Percentiles rank a stretch among this genome's conserved stretches.
Conservation (phyloP, 2,329 filamentous ascomycete genomes). For the Cercospora zeina region DNA sequence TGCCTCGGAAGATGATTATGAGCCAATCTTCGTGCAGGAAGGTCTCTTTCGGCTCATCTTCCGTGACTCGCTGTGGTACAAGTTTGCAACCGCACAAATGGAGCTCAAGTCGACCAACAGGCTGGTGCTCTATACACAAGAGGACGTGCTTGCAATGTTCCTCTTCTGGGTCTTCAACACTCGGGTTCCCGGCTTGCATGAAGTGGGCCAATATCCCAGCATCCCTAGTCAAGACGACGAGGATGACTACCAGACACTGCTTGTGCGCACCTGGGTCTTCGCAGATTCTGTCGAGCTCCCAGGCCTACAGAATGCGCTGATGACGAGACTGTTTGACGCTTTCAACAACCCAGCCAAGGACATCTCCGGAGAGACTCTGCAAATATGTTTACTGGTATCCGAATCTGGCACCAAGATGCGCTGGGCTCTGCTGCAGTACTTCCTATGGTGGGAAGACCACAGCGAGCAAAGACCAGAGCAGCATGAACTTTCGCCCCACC, state of each 20-base stretch:
- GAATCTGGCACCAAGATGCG: constrained; percentile 11
- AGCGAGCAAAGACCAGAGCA: neutral
- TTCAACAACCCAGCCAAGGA: constrained; percentile 12
- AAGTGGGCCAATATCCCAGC: constrained; percentile 8
- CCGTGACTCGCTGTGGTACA: constrained; percentile 10
- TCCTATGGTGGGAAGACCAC: constrained; percentile 17
- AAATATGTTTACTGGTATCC: constrained; percentile 8
- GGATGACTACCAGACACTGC: constrained; percentile 14
- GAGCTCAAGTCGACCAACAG: constrained; percentile 3
- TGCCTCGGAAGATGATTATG: neutral
- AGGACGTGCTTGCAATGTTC: constrained; percentile 10
- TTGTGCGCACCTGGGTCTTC: constrained; percentile 12
- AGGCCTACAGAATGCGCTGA: constrained; percentile 12
- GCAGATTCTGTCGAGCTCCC: constrained; percentile 14
- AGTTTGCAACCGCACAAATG: neutral
- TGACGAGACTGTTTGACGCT: constrained; percentile 8
- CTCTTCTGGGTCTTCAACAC: constrained; percentile 11
- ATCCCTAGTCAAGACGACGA: constrained; percentile 16
- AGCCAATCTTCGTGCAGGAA: constrained; percentile 17
- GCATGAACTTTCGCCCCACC: neutral
- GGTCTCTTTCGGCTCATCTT: constrained; percentile 15
- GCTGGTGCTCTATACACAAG: constrained; percentile 6
- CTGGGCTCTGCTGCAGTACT: constrained; percentile 13
- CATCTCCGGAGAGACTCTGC: constrained; percentile 8
- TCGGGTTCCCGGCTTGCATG: constrained; percentile 8